These are phyloP conservation scores for Apium graveolens DNA, from an alignment of 129 eudicot species.

Conservation along the genomic window DNA sequence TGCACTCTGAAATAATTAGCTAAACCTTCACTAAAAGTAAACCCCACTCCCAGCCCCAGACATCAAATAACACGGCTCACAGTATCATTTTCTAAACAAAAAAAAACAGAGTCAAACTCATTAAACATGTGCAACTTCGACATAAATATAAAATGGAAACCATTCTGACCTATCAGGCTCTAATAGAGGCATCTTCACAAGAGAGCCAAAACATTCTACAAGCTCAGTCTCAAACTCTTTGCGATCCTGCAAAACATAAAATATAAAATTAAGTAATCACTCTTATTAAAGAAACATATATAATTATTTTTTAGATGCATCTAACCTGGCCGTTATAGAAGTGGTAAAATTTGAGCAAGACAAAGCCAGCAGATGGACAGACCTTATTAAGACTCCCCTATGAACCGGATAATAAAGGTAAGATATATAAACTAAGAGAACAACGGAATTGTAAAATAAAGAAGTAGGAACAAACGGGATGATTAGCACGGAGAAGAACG, in stretches of 20 bases:
- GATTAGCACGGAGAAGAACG: conserved; percentile 79
- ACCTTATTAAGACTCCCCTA: conserved; percentile 89
- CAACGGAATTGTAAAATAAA: neutral
- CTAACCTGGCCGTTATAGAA: conserved; percentile 91
- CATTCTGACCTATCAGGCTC: conserved; percentile 57
- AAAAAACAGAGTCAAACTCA: neutral
- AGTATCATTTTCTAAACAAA: neutral
- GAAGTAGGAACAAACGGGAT: conserved; percentile 53
- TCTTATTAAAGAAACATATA: neutral
- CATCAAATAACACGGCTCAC: neutral
- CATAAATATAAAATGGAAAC: neutral
- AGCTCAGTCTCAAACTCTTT: conserved; percentile 74
- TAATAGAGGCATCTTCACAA: conserved; percentile 92
- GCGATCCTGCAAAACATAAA: conserved; percentile 44
- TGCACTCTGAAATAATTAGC: neutral
- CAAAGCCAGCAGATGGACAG: conserved; percentile 78
- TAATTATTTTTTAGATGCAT: neutral
- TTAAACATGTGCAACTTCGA: neutral
- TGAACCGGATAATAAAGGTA: conserved; percentile 13
- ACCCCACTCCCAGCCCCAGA: neutral
- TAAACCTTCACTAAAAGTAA: too few relatives aligned
- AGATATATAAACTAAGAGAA: conserved; percentile 5
- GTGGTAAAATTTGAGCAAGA: conserved; percentile 89
- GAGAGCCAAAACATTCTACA: conserved; percentile 78
- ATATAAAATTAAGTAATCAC: conserved; percentile 1